Base-by-base conservation (phyloP, 805 yeast genomes). In the Kodamaea hsintzibuensis region DNA sequence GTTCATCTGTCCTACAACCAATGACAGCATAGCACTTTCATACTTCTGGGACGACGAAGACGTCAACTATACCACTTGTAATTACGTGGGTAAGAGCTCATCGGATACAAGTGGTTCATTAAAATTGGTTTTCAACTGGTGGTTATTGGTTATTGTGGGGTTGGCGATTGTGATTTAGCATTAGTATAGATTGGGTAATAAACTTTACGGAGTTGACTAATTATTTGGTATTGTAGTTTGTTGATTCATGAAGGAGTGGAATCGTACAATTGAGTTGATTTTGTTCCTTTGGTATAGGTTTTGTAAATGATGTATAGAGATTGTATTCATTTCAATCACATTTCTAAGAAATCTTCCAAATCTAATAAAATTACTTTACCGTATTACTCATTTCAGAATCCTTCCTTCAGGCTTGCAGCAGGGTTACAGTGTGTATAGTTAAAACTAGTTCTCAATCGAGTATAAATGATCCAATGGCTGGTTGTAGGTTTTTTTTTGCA, bases 1-100 rank as follows among this genome's bases (percentile, higher is more conserved):
- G 1, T 91, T 93, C 66, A 62, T 69, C 13, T 95, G 98, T 61
- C 98, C 99, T 0, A 60, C 55, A 1, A 50, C 55, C 9, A 73
- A 74, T 37, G 62, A 64, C 0, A 57, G 76, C 2, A 70, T 77
- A 14, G 54, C 55, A 7, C 47, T 62, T 38, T 80, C 84, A 48
- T 82, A 82, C 62, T 77, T 62, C 55, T 75, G 82, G 76, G 78
- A 72, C 46, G 43, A 27, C 1, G 25, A 18, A 1, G 65, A 57
- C 7, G 59, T 52, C 5, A 62, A 61, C 1, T 57, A 59, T 7
- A 70, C 73, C 1, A 61, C 72, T 2, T 76, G 80, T 60, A 76
- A 76, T 57, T 70, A 67, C 53, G 71, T 73, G 30, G 79, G 79
- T 1, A 54, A 54, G 7, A 38, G 38, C 9, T 25, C 35, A 14